Conservation (phyloP, 208 protist species). For the Leptomonas seymouri region DNA sequence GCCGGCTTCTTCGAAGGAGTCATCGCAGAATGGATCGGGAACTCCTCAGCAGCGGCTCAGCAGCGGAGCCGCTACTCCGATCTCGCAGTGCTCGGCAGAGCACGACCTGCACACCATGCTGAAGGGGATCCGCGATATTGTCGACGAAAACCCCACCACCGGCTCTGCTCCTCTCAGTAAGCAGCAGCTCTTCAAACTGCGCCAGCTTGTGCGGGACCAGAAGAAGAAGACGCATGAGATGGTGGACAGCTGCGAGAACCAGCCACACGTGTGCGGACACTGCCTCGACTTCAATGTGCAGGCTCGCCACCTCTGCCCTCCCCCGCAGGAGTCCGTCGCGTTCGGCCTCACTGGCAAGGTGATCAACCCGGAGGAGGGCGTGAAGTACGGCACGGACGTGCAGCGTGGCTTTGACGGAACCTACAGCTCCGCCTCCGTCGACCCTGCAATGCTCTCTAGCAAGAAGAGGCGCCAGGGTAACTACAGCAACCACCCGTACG, state of each 20-base stretch:
- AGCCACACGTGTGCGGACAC: conserved; percentile 72
- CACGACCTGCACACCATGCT: conserved; percentile 61
- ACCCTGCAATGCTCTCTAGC: conserved; percentile 31
- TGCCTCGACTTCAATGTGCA: conserved; percentile 77
- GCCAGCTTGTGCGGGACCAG: conserved; percentile 69
- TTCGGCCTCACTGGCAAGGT: conserved; percentile 58
- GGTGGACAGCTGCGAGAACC: conserved; percentile 52
- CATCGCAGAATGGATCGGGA: conserved; percentile 23
- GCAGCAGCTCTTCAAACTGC: conserved; percentile 57
- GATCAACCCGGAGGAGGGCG: conserved; percentile 59
- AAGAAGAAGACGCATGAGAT: conserved; percentile 64
- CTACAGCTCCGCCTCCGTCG: conserved; percentile 39
- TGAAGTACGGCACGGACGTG: conserved; percentile 45
- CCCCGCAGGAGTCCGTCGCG: conserved; percentile 44
- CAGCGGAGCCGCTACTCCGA: conserved; percentile 39
- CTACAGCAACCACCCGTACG: conserved; percentile 82
- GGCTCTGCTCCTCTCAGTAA: conserved; percentile 39
- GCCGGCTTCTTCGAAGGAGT: conserved; percentile 23
- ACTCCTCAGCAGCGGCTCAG: conserved; percentile 41
- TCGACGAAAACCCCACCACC: conserved; percentile 37
- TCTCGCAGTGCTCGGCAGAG: conserved; percentile 61
- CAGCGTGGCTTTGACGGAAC: conserved; percentile 43
- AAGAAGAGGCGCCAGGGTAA: conserved; percentile 29
- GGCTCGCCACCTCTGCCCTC: conserved; percentile 53
- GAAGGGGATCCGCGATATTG: conserved; percentile 57